Evolutionary conservation across 129 eudicot genomes (phyloP), one percentile per base, ranked within the genome.

Genomic region (Scalesia atractyloides): DNA sequence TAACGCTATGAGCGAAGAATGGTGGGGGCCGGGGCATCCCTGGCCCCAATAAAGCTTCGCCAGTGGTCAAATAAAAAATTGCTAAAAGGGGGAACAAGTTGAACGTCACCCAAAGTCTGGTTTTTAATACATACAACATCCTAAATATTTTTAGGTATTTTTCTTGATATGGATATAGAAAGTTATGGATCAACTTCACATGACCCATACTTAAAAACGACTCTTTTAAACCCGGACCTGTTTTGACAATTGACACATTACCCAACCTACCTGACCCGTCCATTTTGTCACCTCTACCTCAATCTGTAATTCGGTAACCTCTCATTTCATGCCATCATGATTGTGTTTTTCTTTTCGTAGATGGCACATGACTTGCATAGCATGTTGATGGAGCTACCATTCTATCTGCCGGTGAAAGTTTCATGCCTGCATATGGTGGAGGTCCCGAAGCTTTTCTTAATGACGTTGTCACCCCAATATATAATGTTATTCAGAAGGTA

Each of bases 341-440:
- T 46, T 57, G 7, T 48, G 14, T 73, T 64, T 12, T 43, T 44
- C 51, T 78, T 46, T 19, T 33, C 70, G 51, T 80, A 95, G 99
- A 95, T 95, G 97, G 96, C 97, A 48, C 81, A 84, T 75, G 99
- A 95, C 69, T 46, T 95, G 86, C 96, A 90, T 76, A 86, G 94
- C 65, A 85, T 95, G 82, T 81, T 95, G 69, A 86, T 68, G 81
- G 90, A 65, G 97, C 93, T 64, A 84, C 88, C 57, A 85, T 88
- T 82, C 64, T 91, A 77, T 79, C 74, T 48, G 77, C 88, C 26
- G 96, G 88, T 26, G 97, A 88, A 72, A 84, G 70, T 52, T 86
- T 88, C 82, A 80, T 75, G 80, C 99, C 97, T 46, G 89, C 87
- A 26, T 88, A 95, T 83, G 94, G 90, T 48, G 89, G 87, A 71